Evolutionary conservation across 2,329 filamentous ascomycete genomes (phyloP), one percentile per base, ranked within the genome.

Genomic region (Sarocladium brachiariae): DNA sequence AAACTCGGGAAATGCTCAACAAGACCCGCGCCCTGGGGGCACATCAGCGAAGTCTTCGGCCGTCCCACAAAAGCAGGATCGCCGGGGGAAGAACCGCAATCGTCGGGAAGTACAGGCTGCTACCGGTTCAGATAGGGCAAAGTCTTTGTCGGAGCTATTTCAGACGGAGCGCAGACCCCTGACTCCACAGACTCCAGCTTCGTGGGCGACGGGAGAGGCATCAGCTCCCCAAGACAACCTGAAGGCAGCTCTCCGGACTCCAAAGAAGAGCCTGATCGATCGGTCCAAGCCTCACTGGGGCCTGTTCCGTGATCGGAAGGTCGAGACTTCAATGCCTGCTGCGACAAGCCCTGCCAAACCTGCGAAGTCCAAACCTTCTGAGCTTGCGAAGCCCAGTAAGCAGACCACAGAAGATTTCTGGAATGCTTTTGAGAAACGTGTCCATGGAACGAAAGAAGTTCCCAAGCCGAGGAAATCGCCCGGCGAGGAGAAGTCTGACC

Each of bases 361-460:
- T 10, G 43, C 23, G 11, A 37, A 37, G 34, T 6, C 34, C 6
- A 7, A 37, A 37, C 34, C 27, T 7, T 3, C 50, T 50, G 25
- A 47, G 51, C 27, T 31, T 30, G 31, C 31, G 6, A 11, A 46
- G 49, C 24, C 49, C 39, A 51, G 65, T 58, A 47, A 57, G 60
- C 41, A 57, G 61, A 37, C 56, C 57, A 45, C 51, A 18, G 33
- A 50, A 13, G n/a, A 50, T 18, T 50, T 39, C 34, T 39, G 27
- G 10, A 51, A 57, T 23, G 56, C 60, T 27, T 63, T 63, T 27
- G 62, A 59, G 60, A 56, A 49, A 6, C 60, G 59, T 43, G 51
- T 62, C 7, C 57, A 61, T 39, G 39, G 21, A 9, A 18, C 46
- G 4, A 27, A 8, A 13, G 11, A 10, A 16, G 23, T 24, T 9